Percentiles rank a stretch among this genome's conserved stretches.
Evolutionary conservation across 495 filamentous ascomycete species (phyloP).

Genomic region (Xylaria cubensis): DNA sequence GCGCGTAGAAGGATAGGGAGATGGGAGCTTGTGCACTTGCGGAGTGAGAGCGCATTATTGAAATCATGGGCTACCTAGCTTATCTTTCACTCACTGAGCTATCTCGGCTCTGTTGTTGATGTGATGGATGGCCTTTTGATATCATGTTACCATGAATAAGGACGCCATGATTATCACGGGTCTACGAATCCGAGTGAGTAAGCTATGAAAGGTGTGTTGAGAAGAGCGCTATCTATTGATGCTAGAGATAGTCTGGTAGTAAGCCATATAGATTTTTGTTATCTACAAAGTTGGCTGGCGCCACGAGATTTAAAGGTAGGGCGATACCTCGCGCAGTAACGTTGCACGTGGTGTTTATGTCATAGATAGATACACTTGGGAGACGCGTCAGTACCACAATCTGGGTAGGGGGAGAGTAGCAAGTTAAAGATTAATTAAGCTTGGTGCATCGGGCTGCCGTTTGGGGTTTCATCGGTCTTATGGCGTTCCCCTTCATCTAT

Average conservation of each 20-base stretch:
- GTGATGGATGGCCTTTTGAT: not conserved
- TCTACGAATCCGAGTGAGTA: not conserved
- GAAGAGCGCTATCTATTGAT: not conserved
- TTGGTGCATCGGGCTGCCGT: constrained; percentile 11
- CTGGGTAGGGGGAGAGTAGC: not conserved
- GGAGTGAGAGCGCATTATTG: not conserved
- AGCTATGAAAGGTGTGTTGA: not conserved
- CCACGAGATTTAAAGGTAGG: not conserved
- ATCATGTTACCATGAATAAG: constrained; percentile 1
- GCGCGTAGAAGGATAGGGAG: not conserved
- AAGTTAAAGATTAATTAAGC: not conserved
- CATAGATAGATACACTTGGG: not conserved
- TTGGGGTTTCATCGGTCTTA: constrained; percentile 20
- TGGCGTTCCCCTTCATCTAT: constrained; percentile 7
- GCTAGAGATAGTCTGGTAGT: not conserved
- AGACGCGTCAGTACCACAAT: constrained; percentile 5
- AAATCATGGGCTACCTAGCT: not conserved
- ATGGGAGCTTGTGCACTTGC: not conserved
- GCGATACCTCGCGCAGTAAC: constrained; percentile 5
- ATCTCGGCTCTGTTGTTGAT: not conserved
- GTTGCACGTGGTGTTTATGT: constrained; percentile 20
- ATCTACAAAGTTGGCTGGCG: not conserved
- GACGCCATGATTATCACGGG: not conserved
- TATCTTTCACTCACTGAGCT: not conserved
- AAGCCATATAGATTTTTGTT: not conserved